Base-by-base conservation (phyloP, 2,329 filamentous ascomycete genomes). In the Ophiostoma sp. region DNA sequence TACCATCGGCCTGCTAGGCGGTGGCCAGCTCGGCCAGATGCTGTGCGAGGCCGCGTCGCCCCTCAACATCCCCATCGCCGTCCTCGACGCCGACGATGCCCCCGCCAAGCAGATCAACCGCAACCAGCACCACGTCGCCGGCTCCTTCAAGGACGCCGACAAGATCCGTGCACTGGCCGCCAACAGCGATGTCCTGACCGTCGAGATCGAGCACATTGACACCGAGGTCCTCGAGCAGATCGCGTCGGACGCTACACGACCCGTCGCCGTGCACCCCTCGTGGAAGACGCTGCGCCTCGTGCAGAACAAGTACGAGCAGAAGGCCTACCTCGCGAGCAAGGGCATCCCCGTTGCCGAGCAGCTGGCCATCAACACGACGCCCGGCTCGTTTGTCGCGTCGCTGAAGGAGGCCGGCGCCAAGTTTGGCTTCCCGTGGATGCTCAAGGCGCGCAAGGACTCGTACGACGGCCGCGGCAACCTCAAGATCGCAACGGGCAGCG, bases 191-290 rank as follows among this genome's bases (percentile, higher is more conserved):
- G 86, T 96, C 16, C 82, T 97, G 70, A 97, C 93, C 0, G 91
- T 96, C 14, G 94, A 98, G 79, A 97, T 97, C 72, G 94, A 98
- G 81, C 94, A 97, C 79, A 90, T 97, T 69, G 87, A 97, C 77
- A 95, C 92, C n/a, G 83, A 92, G 67, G 89, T 95, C 38, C 84
- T 97, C 4, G 92, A 97, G 78, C 91, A 96, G 75, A 87, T 97
- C 69, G 87, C 86, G 4, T 85, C 85, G 16, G 87, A 88, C 45
- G n/a, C 84, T 81, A 74, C 82, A 78, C 72, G 52, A n/a, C 27
- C 62, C 38, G 64, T 90, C 58, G 81, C 87, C 55, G 83, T 92
- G 2, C 87, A 97, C 75, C 93, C 93, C 1, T 91, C 88, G 70
- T 96, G 92, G 90, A 86, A 87, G 79, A 96, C 93, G 1, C 84